These are phyloP conservation scores for Trichoderma arundinaceum DNA, from an alignment of 2,329 filamentous ascomycete genomes.

Conservation along the genomic window DNA sequence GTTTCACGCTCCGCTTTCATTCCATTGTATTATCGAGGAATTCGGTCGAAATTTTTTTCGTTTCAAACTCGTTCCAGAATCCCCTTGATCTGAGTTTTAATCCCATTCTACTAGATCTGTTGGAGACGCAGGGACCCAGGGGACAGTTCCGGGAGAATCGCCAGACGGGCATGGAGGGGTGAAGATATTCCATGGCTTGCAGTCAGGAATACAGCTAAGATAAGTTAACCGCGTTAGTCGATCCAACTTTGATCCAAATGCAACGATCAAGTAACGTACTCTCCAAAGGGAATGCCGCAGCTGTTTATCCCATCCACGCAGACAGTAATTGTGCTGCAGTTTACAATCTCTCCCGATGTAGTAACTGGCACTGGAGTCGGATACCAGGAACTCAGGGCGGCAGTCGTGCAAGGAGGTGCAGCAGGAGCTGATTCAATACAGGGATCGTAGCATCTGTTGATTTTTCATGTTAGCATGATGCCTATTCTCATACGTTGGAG, in stretches of 20 bases:
- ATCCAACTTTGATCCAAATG: not conserved
- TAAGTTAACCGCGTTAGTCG: not conserved
- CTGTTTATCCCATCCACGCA: slow-evolving; percentile 38
- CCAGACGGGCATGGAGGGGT: slow-evolving; percentile 34
- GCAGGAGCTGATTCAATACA: slow-evolving; percentile 38
- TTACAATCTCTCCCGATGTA: slow-evolving; percentile 15
- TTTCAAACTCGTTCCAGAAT: not conserved
- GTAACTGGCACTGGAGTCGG: not conserved
- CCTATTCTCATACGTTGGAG: not conserved
- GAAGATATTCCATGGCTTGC: slow-evolving; percentile 34
- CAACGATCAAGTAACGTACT: slow-evolving; percentile 31
- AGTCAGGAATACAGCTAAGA: slow-evolving; percentile 37
- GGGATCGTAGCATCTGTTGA: slow-evolving; percentile 41
- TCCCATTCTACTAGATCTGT: not conserved
- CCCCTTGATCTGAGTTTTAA: no score
- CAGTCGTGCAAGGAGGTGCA: slow-evolving; percentile 34
- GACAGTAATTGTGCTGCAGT: slow-evolving; percentile 39
- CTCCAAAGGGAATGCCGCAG: slow-evolving; percentile 38
- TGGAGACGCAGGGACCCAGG: not conserved
- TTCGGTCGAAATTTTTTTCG: not conserved
- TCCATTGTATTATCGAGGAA: not conserved
- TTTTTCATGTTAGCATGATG: slow-evolving; percentile 9
- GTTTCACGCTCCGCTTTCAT: not conserved
- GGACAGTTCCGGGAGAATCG: not conserved
- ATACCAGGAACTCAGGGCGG: slow-evolving; percentile 1